These are phyloP conservation scores for Hypericum androsaemum DNA, from an alignment of 345 rosid genomes.

Conservation along the genomic window DNA sequence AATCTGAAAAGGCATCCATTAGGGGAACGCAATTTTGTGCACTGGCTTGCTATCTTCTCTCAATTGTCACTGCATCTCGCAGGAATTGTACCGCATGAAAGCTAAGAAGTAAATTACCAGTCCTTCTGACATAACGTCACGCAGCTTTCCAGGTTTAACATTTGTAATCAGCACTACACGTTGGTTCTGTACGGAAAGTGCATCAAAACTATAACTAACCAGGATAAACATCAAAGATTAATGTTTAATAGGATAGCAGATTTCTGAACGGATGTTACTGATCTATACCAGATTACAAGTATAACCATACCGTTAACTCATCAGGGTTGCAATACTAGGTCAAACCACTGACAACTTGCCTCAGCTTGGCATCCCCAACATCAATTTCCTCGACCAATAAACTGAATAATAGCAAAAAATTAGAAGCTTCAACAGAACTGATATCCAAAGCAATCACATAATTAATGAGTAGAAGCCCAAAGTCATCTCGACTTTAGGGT, in stretches of 20 bases:
- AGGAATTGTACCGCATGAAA: neutral
- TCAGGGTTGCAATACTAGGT: constrained; percentile 82
- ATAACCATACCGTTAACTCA: constrained; percentile 51
- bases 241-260: too few relatives aligned
- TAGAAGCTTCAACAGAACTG: constrained; percentile 4
- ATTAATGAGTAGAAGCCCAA: neutral
- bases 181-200: constrained; percentile 51
- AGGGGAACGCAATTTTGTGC: neutral
- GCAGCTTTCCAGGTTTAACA: constrained; percentile 95
- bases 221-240: too few relatives aligned
- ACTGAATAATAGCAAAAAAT: constrained; percentile 34
- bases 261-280: neutral
- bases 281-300: neutral
- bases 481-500: neutral
- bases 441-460: neutral
- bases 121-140: constrained; percentile 92
- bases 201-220: constrained; percentile 1
- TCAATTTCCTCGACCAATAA: constrained; percentile 96
- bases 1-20: constrained; percentile 40
- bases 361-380: constrained; percentile 70
- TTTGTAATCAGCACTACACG: constrained; percentile 74
- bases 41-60: constrained; percentile 1
- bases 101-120: constrained; percentile 41
- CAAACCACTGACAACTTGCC: constrained; percentile 98
- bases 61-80: too few relatives aligned